Evolutionary conservation across 202 grass and related monocot species (phyloP).

Genomic region (Carex arenaria): DNA sequence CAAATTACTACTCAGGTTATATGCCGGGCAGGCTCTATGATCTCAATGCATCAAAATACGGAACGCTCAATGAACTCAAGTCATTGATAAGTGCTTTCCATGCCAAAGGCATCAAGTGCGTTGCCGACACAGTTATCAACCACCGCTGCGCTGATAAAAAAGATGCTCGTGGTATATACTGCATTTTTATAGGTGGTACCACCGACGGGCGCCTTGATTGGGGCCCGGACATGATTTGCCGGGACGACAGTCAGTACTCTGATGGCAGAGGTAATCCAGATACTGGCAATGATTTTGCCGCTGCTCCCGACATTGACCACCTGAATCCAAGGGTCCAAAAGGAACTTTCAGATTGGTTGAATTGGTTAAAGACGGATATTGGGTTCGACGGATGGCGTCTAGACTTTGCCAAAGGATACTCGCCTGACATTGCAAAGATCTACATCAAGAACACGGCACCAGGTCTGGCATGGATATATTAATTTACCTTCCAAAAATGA

Average conservation of each 20-base stretch:
- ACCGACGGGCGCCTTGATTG: slow-evolving; percentile 68
- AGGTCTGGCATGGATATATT: neutral
- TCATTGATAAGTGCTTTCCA: slow-evolving; percentile 44
- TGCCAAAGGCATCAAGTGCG: slow-evolving; percentile 28
- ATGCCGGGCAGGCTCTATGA: slow-evolving; percentile 50
- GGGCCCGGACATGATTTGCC: slow-evolving; percentile 78
- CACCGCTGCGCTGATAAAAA: slow-evolving; percentile 52
- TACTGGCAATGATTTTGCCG: slow-evolving; percentile 40
- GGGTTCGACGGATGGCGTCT: slow-evolving; percentile 72
- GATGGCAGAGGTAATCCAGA: slow-evolving; percentile 66
- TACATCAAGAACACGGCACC: slow-evolving; percentile 28
- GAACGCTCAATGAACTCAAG: slow-evolving; percentile 36
- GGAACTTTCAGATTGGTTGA: slow-evolving; percentile 70
- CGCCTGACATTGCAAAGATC: slow-evolving; percentile 19
- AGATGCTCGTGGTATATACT: slow-evolving; percentile 56
- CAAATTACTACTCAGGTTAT: slow-evolving; percentile 7
- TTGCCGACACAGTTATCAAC: slow-evolving; percentile 59
- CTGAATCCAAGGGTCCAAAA: slow-evolving; percentile 51
- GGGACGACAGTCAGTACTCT: slow-evolving; percentile 47
- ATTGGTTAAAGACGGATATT: slow-evolving; percentile 64
- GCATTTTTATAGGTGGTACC: slow-evolving; percentile 68
- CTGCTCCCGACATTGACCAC: slow-evolving; percentile 85
- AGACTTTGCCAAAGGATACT: slow-evolving; percentile 71
- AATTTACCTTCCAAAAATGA: neutral
- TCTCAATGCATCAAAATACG: slow-evolving; percentile 53